phyloP scores from a whole-genome alignment of 192 early-diverging fungal species.

The Backusella morwellensis region DNA sequence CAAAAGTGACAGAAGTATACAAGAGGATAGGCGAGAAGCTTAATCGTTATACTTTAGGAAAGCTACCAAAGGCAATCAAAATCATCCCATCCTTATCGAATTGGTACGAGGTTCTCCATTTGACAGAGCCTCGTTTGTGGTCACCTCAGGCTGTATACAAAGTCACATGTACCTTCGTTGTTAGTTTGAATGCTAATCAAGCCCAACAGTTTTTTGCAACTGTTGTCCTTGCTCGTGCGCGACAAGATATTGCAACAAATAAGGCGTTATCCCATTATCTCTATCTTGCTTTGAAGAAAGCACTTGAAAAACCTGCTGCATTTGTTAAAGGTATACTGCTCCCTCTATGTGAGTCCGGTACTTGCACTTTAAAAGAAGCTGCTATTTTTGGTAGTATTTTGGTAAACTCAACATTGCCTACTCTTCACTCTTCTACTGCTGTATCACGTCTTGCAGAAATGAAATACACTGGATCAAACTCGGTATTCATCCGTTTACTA shows the following conservation, averaged over 20 bases:
- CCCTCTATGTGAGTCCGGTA: constrained; percentile 87
- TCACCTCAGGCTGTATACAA: constrained; percentile 93
- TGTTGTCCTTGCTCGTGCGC: constrained; percentile 86
- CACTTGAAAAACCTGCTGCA: constrained; percentile 92
- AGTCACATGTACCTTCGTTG: constrained; percentile 93
- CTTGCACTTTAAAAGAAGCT: constrained; percentile 93
- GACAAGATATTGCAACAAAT: constrained; percentile 94
- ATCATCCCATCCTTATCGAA: constrained; percentile 93
- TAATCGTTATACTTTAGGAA: constrained; percentile 89
- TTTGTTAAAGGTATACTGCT: constrained; percentile 98
- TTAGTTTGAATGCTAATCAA: constrained; percentile 90
- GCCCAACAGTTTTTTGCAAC: constrained; percentile 86
- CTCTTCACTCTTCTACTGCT: constrained; percentile 92
- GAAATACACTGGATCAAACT: constrained; percentile 95
- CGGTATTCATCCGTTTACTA: constrained; percentile 90
- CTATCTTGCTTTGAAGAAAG: constrained; percentile 95
- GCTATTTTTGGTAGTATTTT: constrained; percentile 93
- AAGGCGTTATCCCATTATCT: constrained; percentile 96
- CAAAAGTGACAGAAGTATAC: constrained; percentile 94
- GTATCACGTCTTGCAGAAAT: constrained; percentile 92
- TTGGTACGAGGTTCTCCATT: constrained; percentile 96
- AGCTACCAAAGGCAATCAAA: constrained; percentile 98
- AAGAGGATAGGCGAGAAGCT: constrained; percentile 88
- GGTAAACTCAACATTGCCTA: constrained; percentile 89
- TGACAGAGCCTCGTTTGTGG: constrained; percentile 90